Conservation (phyloP, 2,329 filamentous ascomycete genomes). For the Orbilia javanica region DNA sequence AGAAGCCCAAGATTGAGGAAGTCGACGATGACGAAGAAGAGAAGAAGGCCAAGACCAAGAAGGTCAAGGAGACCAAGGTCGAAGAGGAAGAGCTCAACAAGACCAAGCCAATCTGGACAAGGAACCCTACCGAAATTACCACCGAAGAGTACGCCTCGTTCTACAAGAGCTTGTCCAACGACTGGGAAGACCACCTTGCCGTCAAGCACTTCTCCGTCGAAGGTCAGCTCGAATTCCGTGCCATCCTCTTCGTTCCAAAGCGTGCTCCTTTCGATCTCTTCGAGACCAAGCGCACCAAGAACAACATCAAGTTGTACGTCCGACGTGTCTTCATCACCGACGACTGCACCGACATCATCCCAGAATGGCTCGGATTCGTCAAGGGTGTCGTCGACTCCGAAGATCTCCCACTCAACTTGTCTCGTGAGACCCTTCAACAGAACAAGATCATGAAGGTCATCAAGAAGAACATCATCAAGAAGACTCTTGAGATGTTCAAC, state of each 20-base stretch:
- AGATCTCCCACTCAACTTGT: conserved; percentile 98
- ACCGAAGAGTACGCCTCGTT: conserved; percentile 98
- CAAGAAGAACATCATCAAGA: conserved; percentile 99
- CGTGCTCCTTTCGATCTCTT: conserved; percentile 99
- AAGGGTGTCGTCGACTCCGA: conserved; percentile 99
- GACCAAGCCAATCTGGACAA: conserved; percentile 99
- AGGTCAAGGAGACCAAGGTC: conserved; percentile 97
- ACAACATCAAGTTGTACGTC: conserved; percentile 99
- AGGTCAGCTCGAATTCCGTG: conserved; percentile 99
- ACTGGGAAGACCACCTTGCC: conserved; percentile 99
- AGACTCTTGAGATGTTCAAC: conserved; percentile 98
- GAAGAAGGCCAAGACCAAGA: conserved; percentile 99
- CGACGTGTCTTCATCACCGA: conserved; percentile 99
- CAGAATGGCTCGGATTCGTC: conserved; percentile 99
- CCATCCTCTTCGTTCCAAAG: conserved; percentile 99
- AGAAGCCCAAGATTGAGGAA: conserved; percentile 96
- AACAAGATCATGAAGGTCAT: conserved; percentile 99
- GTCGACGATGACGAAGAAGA: conserved; percentile 84
- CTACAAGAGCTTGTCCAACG: conserved; percentile 99
- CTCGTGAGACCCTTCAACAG: conserved; percentile 99
- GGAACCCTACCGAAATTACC: conserved; percentile 94
- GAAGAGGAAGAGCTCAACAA: conserved; percentile 99
- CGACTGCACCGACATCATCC: conserved; percentile 98
- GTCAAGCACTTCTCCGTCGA: conserved; percentile 99
- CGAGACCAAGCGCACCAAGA: conserved; percentile 99